Base-by-base conservation (phyloP, 2,329 filamentous ascomycete species). In the Aspergillus costaricaensis region DNA sequence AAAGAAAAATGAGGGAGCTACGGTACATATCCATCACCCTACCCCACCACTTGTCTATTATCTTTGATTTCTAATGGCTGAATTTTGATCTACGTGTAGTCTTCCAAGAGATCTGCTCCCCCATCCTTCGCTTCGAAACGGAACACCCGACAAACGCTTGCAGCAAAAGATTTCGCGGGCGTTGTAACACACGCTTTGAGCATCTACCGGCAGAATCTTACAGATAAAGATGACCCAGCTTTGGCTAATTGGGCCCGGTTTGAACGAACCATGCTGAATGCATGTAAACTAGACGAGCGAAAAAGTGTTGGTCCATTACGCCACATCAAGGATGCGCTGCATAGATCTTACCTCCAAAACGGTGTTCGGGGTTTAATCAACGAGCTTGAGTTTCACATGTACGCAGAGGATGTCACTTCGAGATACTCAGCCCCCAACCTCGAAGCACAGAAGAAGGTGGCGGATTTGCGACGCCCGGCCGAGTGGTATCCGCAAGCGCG, bases 401-500 rank as follows among this genome's bases (percentile, higher is more conserved):
- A 88, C 67, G 86, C 84, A 39, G 87, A 88, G 64, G 77, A 90
- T 19, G 79, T 87, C 60, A 83, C 84, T 12, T 72, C 80, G 2
- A 80, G 79, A 25, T 86, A 89, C 71, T 84, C 87, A 1, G 76
- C 80, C 19, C 81, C 79, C 3, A 78, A 88, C 53, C 77, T 85
- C 30, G 77, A 82, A 48, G 83, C 84, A 30, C 90, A 93, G 68
- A 79, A 81, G 67, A 82, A 82, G 19, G 77, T 96, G 14, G 86
- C 91, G n/a, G 92, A 97, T 77, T 80, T 96, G 66, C 86, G 92
- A n/a, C 92, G 88, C 74, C 95, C 95, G 0, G 85, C 88, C 57
- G 95, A 99, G 74, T 98, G 94, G 94, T 98, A 89, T 72, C 92
- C 94, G 0, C 87, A 86, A 4, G 95, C 95, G 1, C 85, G 96